phyloP scores from a whole-genome alignment of 768 basidiomycete genomes.

The Termitomyces sp. region DNA sequence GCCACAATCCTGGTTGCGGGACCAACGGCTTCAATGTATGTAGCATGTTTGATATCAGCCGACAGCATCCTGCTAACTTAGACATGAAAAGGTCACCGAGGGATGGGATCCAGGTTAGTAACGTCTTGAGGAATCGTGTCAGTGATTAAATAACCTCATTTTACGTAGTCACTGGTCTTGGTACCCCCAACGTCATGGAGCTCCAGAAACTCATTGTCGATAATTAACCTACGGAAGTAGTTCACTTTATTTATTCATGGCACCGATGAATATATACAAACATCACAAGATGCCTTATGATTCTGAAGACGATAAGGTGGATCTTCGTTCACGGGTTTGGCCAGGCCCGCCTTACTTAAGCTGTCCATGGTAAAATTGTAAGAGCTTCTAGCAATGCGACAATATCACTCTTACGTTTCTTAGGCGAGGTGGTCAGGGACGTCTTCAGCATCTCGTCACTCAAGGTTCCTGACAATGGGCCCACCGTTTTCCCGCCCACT shows the following conservation, averaged over 20 bases:
- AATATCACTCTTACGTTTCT: too few relatives aligned
- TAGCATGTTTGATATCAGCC: neutral
- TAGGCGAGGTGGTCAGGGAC: too few relatives aligned
- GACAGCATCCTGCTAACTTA: conserved; percentile 1
- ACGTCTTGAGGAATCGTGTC: neutral
- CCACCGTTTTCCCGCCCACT: too few relatives aligned
- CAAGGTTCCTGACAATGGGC: neutral
- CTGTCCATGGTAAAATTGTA: too few relatives aligned
- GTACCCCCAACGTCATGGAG: conserved; percentile 42
- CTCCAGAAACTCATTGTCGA: conserved; percentile 23
- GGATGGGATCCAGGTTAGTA: conserved; percentile 58
- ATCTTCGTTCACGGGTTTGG: too few relatives aligned
- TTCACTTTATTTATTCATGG: neutral
- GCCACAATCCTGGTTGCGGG: conserved; percentile 50
- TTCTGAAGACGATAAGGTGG: too few relatives aligned
- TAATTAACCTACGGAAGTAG: neutral
- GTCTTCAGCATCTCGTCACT: neutral
- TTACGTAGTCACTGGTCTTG: conserved; percentile 15
- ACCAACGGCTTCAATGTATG: conserved; percentile 57
- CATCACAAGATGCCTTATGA: neutral
- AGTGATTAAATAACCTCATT: neutral
- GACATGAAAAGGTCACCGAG: conserved; percentile 28
- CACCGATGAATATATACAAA: neutral
- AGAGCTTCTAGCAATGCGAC: too few relatives aligned
- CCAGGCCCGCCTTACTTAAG: too few relatives aligned